These are phyloP conservation scores for Aspergillus fructus DNA, from an alignment of 2,329 filamentous ascomycete genomes.

Conservation along the genomic window DNA sequence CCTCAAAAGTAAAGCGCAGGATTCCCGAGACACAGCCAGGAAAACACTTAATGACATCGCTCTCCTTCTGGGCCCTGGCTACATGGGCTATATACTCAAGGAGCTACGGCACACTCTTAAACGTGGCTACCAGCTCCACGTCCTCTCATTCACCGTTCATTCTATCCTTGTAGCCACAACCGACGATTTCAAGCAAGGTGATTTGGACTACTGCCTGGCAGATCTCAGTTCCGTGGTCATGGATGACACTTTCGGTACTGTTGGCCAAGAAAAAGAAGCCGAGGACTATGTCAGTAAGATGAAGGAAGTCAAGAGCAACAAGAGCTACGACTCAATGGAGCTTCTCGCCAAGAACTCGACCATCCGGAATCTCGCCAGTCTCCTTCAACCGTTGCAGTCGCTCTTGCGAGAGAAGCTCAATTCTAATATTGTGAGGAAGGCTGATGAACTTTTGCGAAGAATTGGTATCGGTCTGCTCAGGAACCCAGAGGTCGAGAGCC, in stretches of 20 bases:
- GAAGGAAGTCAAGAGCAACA: constrained; percentile 97
- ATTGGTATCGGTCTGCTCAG: constrained; percentile 79
- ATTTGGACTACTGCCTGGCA: constrained; percentile 82
- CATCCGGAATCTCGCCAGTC: constrained; percentile 67
- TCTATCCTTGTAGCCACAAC: constrained; percentile 77
- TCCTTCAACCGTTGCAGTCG: constrained; percentile 75
- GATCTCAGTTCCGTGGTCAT: constrained; percentile 82
- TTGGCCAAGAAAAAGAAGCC: constrained; percentile 94
- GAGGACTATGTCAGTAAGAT: constrained; percentile 93
- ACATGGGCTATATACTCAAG: constrained; percentile 90
- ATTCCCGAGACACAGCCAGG: constrained; percentile 85
- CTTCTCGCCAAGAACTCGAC: constrained; percentile 81
- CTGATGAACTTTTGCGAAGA: constrained; percentile 82
- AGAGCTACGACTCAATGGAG: constrained; percentile 97
- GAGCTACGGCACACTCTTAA: constrained; percentile 81
- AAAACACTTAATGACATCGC: constrained; percentile 85
- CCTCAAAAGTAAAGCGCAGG: constrained; percentile 81
- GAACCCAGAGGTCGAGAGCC: constrained; percentile 74
- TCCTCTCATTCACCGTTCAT: constrained; percentile 92
- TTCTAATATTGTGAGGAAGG: constrained; percentile 78
- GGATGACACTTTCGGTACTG: constrained; percentile 94
- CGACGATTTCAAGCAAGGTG: constrained; percentile 73
- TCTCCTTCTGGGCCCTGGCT: constrained; percentile 73
- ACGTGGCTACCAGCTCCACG: constrained; percentile 88
- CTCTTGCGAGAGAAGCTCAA: constrained; percentile 83